Base-by-base conservation (phyloP, 768 basidiomycete species). In the Kondoa malvinella region DNA sequence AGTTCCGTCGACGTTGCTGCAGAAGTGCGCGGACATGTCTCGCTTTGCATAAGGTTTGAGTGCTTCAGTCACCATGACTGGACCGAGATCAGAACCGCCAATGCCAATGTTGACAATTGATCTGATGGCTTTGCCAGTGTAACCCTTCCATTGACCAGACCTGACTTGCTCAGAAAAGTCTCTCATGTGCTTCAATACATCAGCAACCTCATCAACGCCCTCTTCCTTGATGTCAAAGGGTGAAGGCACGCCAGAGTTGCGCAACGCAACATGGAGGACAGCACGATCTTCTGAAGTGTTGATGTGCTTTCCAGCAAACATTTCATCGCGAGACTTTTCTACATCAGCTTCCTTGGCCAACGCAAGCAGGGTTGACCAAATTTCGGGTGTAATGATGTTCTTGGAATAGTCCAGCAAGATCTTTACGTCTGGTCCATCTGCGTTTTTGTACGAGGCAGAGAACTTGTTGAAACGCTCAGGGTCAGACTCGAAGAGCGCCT, bases 71-170 rank as follows among this genome's bases (percentile, higher is more conserved):
- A 96, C 92, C 95, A 99, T 99, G 74, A 96, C 92, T 17, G 94
- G 95, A 21, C 94, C 94, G 65, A 99, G 81, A 77, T 99, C 95
- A 34, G 92, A 95, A 64, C 95, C 95, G 66, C 95, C 95, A 76
- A 99, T 99, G 69, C 95, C 95, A 73, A 99, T 95, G 80, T 97
- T 97, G 76, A 99, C 92, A 78, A 99, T 86, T 61, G 90, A 86
- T 74, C 85, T 84, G 81, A 99, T 97, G 12, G 83, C 75, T 80
- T 96, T 95, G 57, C 95, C 94, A 1, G 92, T 95, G 81, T 95
- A 97, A 17, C 95, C 95, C 78, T 87, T 96, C 91, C 92, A 95
- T 67, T 81, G 81, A 31, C 94, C 95, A 69, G 81, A 86, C 68
- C 94, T 82, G 62, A 99, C 84, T 40, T 84, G 79, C 56, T 92